phyloP scores from a whole-genome alignment of 2,329 filamentous ascomycete genomes.

The Trichoderma cornu-damae region DNA sequence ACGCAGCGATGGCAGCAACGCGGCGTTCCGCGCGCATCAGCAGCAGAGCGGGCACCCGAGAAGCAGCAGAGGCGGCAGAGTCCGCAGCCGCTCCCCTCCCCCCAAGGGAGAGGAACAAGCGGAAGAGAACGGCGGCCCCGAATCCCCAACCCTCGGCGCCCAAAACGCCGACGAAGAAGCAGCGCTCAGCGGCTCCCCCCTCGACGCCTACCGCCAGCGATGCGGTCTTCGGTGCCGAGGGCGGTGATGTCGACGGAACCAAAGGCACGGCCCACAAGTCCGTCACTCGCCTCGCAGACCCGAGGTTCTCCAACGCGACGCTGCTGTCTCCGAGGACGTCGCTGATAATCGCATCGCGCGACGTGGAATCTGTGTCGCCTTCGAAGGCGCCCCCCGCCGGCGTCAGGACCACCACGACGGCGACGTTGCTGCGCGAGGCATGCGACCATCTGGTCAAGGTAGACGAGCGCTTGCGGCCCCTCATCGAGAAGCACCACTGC shows the following conservation, averaged over 20 bases:
- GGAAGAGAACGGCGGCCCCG: constrained; percentile 35
- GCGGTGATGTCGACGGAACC: constrained; percentile 30
- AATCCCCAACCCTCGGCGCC: constrained; percentile 23
- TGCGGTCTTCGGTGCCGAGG: constrained; percentile 35
- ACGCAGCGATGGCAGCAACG: constrained; percentile 30
- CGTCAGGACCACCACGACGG: constrained; percentile 50
- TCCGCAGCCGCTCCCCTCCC: background rate
- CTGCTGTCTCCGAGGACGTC: constrained; percentile 68
- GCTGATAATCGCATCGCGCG: constrained; percentile 50
- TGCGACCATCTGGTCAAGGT: constrained; percentile 66
- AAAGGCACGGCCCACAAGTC: constrained; percentile 37
- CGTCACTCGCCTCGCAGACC: constrained; percentile 55
- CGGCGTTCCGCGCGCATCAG: constrained; percentile 41
- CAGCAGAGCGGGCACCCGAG: background rate
- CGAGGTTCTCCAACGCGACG: constrained; percentile 61
- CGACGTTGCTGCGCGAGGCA: constrained; percentile 68
- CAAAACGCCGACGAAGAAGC: constrained; percentile 31
- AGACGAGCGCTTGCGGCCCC: constrained; percentile 64
- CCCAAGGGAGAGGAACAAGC: constrained; percentile 18
- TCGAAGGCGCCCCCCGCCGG: constrained; percentile 33
- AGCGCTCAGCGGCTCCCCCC: constrained; percentile 32
- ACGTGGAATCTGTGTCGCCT: constrained; percentile 42
- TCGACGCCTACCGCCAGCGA: constrained; percentile 46
- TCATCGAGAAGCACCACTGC: constrained; percentile 73
- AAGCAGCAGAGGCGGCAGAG: background rate